Evolutionary conservation across 495 filamentous ascomycete species (phyloP), one percentile per base, ranked within the genome.

Genomic region (Cercophora sp.): DNA sequence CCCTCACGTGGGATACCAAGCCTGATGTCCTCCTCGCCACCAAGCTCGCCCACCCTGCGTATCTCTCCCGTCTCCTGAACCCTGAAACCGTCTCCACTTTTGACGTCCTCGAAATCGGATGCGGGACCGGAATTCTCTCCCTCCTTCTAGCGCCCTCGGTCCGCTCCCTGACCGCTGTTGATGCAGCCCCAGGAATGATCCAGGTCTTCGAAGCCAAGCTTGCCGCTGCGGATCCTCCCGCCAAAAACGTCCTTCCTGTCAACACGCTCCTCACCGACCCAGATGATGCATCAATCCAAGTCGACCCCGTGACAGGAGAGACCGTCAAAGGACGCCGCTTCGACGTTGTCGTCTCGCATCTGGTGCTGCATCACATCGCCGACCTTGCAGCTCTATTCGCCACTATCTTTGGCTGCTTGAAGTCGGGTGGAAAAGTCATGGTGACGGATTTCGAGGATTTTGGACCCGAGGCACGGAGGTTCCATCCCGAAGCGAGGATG

Each of bases 391-490:
- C 50, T 1, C 59, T 80, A 9, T 57, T 82, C 3, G 19, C 16
- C 2, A 71, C 67, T 6, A 67, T 80, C 47, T 42, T 70, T 20
- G 73, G 66, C 8, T 73, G 68, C 26, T 55, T 82, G 10, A 67
- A 60, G 34, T 64, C 70, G 0, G 73, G 74, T 64, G 78, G 26
- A 0, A 51, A 56, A 42, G 68, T 79, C 0, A 70, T 73, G 42
- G 53, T 81, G 50, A 80, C 79, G n/a, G 79, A 82, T 40, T 82
- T 77, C 60, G 77, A 82, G 58, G 71, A 82, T 40, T 79, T 74
- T 51, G 79, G 79, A 5, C 72, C 75, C 0, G 76, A 72, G 31
- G 78, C 78, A 13, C 57, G 70, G 23, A 59, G 57, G 48, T 82
- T 80, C 40, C 79, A 82, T 58, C 73, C 79, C 2, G 64, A 67